phyloP scores from a whole-genome alignment of 352 stramenopile species.

The Globisporangium emineosum region DNA sequence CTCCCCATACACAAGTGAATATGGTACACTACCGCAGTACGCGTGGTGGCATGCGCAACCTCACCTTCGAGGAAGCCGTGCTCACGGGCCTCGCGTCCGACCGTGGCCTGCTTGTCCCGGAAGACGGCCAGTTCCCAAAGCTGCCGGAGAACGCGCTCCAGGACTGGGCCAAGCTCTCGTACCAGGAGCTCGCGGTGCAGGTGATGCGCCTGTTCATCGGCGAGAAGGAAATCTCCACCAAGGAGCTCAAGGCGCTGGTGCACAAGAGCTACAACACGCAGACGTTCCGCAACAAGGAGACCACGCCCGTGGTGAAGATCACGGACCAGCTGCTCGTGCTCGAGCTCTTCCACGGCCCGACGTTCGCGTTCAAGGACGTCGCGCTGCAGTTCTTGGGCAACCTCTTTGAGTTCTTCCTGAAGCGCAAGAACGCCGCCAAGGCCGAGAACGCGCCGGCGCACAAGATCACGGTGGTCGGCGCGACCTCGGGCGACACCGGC shows the following conservation, averaged over 20 bases:
- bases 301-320: constrained; percentile 93
- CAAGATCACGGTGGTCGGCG: constrained; percentile 95
- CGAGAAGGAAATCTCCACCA: constrained; percentile 91
- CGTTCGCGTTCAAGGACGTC: constrained; percentile 99
- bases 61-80: constrained; percentile 87
- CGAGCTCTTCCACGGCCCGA: constrained; percentile 99
- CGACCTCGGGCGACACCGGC: constrained; percentile 97
- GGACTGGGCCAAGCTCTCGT: constrained; percentile 90
- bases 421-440: constrained; percentile 83
- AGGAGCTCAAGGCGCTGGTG: constrained; percentile 90
- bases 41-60: constrained; percentile 67
- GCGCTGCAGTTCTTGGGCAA: constrained; percentile 99
- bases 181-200: constrained; percentile 91
- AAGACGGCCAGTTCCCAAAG: constrained; percentile 72
- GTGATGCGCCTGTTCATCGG: constrained; percentile 97
- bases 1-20: not conserved
- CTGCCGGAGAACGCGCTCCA: constrained; percentile 64
- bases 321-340: constrained; percentile 88
- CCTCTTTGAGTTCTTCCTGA: constrained; percentile 99
- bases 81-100: constrained; percentile 84
- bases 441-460: constrained; percentile 42
- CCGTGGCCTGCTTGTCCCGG: constrained; percentile 80
- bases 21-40: constrained; percentile 88
- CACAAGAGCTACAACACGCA: constrained; percentile 88
- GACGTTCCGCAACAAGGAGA: constrained; percentile 92